A percentile compares a stretch with the other conserved stretches of the same genome.
phyloP scores from a whole-genome alignment of 306 rosid species.

The Lithocarpus polystachyus region DNA sequence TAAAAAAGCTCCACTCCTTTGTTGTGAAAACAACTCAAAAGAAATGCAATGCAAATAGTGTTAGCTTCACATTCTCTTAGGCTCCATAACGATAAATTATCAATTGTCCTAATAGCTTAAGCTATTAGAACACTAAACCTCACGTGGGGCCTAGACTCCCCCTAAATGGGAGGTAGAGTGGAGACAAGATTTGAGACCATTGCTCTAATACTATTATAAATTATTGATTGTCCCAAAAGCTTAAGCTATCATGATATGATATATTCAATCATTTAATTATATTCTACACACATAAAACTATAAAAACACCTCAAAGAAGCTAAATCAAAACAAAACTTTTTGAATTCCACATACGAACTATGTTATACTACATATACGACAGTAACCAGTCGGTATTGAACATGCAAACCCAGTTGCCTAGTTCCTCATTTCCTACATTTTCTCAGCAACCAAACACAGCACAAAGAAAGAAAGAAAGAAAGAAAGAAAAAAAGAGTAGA shows the following conservation, averaged over 20 bases:
- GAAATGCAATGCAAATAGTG: background rate
- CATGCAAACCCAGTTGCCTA: background rate
- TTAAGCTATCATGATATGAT: no score
- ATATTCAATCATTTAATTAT: no score
- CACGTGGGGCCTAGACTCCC: no score
- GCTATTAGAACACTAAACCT: no score
- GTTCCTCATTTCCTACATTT: background rate
- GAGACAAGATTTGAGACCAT: no score
- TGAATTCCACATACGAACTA: background rate
- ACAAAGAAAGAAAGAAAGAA: background rate
- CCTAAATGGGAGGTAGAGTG: no score
- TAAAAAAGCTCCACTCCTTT: background rate
- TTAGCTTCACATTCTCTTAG: background rate
- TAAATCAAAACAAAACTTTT: background rate
- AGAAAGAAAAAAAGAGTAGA: background rate
- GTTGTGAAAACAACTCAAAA: background rate
- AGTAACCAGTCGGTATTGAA: background rate
- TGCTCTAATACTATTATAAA: no score
- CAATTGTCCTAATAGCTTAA: no score
- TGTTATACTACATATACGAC: background rate
- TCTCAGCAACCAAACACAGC: constrained; percentile 11
- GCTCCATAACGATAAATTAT: background rate
- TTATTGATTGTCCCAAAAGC: no score
- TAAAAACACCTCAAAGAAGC: background rate
- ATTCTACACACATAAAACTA: background rate